Evolutionary conservation across 768 basidiomycete species (phyloP).

Genomic region (Daedaleopsis nitida): DNA sequence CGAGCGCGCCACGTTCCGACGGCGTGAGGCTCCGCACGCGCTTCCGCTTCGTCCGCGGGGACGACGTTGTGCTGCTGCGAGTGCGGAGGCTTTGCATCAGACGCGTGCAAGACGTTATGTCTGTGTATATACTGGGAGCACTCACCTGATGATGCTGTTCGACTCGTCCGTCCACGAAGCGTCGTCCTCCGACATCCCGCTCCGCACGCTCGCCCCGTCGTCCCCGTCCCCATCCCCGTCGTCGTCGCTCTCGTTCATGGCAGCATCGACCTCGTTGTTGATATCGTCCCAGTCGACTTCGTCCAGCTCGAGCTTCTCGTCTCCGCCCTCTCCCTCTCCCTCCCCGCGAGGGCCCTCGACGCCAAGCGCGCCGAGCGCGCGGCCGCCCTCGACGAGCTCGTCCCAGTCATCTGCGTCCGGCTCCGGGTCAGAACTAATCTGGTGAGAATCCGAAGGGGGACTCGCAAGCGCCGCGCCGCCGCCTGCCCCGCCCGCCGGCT

Average conservation of each 20-base stretch:
- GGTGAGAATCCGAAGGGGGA: conserved; percentile 48
- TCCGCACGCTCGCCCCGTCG: conserved; percentile 19
- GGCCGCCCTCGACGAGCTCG: conserved; percentile 32
- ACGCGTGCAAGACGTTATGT: too few species aligned
- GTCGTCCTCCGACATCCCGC: conserved; percentile 57
- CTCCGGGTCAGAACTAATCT: conserved; percentile 67
- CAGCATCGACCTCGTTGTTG: conserved; percentile 85
- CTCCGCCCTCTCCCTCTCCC: conserved; percentile 38
- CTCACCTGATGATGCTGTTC: conserved; percentile 48
- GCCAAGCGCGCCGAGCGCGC: conserved; percentile 30
- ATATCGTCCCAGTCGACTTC: conserved; percentile 83
- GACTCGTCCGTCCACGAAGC: conserved; percentile 48
- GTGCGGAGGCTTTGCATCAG: background rate
- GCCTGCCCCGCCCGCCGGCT: conserved; percentile 45
- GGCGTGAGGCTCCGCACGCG: conserved; percentile 74
- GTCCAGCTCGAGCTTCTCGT: conserved; percentile 46
- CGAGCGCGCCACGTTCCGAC: conserved; percentile 47
- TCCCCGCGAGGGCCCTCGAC: conserved; percentile 39
- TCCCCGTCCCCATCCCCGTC: conserved; percentile 44
- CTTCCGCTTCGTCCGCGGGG: conserved; percentile 59
- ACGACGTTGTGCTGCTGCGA: conserved; percentile 38
- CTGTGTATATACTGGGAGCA: background rate
- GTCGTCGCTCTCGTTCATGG: conserved; percentile 80
- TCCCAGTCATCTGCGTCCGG: conserved; percentile 73
- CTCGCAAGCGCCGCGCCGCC: conserved; percentile 39